phyloP scores from a whole-genome alignment of 768 basidiomycete genomes.

The Infundibulicybe gibba region DNA sequence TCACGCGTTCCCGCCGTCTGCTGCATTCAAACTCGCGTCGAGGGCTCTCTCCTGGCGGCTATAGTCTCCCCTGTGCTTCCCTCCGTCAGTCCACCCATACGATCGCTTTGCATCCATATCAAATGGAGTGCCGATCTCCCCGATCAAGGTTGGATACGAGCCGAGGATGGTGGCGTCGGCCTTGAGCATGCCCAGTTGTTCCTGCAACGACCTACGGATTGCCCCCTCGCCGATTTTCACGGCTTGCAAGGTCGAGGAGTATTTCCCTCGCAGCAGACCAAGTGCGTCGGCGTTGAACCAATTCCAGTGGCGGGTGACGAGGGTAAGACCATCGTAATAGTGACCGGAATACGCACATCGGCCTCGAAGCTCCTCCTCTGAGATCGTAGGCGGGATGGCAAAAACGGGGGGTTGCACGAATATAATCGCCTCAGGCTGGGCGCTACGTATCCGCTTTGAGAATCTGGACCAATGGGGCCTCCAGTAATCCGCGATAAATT shows the following conservation, averaged over 20 bases:
- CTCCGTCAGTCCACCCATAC: constrained; percentile 74
- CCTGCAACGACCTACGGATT: constrained; percentile 77
- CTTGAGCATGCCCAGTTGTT: constrained; percentile 79
- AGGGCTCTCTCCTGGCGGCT: constrained; percentile 76
- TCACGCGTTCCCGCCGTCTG: constrained; percentile 76
- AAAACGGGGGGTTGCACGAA: constrained; percentile 94
- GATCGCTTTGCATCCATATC: constrained; percentile 88
- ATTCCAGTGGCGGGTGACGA: constrained; percentile 91
- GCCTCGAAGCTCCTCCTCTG: constrained; percentile 56
- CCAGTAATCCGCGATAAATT: constrained; percentile 82
- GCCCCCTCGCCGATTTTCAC: constrained; percentile 80
- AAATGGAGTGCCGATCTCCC: constrained; percentile 93
- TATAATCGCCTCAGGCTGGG: constrained; percentile 82
- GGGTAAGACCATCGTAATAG: constrained; percentile 93
- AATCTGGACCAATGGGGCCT: constrained; percentile 63
- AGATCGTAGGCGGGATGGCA: constrained; percentile 63
- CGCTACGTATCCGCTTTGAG: constrained; percentile 49
- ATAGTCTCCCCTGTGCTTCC: constrained; percentile 74
- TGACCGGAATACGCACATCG: constrained; percentile 76
- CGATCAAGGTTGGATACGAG: constrained; percentile 84
- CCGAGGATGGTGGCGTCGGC: constrained; percentile 67
- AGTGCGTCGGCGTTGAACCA: constrained; percentile 96
- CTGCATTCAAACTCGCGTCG: constrained; percentile 76
- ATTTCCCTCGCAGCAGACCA: constrained; percentile 84
- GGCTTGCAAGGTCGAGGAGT: constrained; percentile 62